Percentiles rank a stretch among this genome's conserved stretches.
Conservation (phyloP, 2,329 filamentous ascomycete species). For the Scedosporium minutisporum region DNA sequence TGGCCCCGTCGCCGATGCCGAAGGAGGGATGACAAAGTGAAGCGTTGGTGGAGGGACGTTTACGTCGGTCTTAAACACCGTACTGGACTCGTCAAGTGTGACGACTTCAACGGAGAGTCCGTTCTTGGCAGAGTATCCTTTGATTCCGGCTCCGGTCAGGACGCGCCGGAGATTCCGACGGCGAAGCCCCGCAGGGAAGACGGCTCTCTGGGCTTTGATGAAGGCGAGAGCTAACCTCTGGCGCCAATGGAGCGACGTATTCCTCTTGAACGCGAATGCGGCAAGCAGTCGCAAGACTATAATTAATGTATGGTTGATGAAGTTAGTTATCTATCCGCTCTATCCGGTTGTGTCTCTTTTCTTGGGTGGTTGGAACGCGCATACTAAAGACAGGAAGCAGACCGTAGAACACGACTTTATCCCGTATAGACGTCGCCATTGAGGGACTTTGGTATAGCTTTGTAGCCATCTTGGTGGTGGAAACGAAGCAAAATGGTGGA, state of each 20-base stretch:
- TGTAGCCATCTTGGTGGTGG: background rate
- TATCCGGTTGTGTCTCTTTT: background rate
- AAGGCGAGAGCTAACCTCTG: constrained; percentile 4
- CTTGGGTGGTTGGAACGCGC: background rate
- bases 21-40: constrained; percentile 12
- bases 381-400: background rate
- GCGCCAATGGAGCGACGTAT: constrained; percentile 7
- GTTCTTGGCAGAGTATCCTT: background rate
- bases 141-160: background rate
- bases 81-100: background rate
- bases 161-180: background rate
- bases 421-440: background rate
- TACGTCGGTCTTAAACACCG: background rate
- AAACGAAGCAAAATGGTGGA: too few relatives aligned
- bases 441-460: background rate
- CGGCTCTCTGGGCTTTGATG: background rate
- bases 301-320: background rate
- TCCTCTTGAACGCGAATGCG: background rate
- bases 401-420: background rate
- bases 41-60: constrained; percentile 6
- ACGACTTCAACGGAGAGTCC: constrained; percentile 6
- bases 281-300: background rate
- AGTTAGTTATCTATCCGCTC: background rate
- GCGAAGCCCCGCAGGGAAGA: constrained; percentile 1
- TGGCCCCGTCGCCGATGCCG: background rate